A percentile compares a stretch with the other conserved stretches of the same genome.
These are phyloP conservation scores for Phialophora chinensis DNA, from an alignment of 2,329 filamentous ascomycete genomes.

Conservation along the genomic window DNA sequence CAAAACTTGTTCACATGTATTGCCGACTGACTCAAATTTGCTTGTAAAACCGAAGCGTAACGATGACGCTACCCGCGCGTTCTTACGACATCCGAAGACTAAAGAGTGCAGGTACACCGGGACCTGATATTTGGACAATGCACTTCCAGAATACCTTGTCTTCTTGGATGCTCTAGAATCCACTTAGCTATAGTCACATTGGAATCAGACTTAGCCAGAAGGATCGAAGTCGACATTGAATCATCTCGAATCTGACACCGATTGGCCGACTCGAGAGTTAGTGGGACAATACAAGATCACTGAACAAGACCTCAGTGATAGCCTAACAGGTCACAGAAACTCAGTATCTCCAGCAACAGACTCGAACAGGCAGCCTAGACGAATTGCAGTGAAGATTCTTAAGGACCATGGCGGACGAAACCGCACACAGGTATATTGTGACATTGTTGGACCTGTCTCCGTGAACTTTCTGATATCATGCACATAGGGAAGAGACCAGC, in stretches of 20 bases:
- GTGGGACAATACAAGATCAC: neutral
- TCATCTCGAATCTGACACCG: neutral
- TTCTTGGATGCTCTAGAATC: neutral
- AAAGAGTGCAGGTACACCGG: neutral
- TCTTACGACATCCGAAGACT: neutral
- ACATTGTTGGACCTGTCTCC: neutral
- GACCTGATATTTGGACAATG: neutral
- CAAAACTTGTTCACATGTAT: neutral
- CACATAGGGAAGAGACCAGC: neutral
- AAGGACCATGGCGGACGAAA: slow-evolving; percentile 9
- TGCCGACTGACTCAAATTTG: neutral
- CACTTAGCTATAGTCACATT: neutral
- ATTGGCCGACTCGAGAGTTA: neutral
- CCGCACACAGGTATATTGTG: slow-evolving; percentile 6
- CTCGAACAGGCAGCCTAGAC: neutral
- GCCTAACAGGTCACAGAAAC: neutral
- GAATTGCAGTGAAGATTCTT: neutral
- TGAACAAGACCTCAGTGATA: neutral
- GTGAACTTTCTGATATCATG: neutral
- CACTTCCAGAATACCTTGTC: neutral
- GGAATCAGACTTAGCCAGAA: neutral
- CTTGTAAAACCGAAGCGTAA: neutral
- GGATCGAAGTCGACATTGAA: neutral
- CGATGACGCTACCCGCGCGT: neutral
- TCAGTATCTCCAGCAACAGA: neutral